A percentile compares a stretch with the other conserved stretches of the same genome.
Conservation (phyloP, 139 green algal genomes). For the Chlamydomonas sp. region DNA sequence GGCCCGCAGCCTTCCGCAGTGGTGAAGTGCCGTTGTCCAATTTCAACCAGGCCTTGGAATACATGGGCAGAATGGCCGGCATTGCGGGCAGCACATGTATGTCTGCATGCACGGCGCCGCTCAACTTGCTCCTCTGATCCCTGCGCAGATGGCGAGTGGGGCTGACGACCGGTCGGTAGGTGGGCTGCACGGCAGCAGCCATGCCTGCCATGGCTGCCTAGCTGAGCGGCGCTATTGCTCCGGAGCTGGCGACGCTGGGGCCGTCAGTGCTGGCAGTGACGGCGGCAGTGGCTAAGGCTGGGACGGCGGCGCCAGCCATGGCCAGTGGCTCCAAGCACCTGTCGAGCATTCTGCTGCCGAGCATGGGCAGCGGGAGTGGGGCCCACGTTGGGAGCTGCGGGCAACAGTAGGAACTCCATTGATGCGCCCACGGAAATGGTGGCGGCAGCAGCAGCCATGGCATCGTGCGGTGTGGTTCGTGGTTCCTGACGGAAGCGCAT, state of each 20-base stretch:
- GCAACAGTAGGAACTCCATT: not conserved
- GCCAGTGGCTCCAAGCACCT: slow-evolving; percentile 14
- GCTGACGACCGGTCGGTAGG: too few species aligned
- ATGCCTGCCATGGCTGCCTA: too few species aligned
- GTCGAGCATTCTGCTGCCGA: not conserved
- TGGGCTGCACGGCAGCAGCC: too few species aligned
- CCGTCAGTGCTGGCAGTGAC: not conserved
- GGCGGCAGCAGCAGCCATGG: not conserved
- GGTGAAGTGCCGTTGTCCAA: too few species aligned
- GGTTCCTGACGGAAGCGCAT: slow-evolving; percentile 3
- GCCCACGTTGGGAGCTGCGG: not conserved
- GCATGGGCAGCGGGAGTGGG: not conserved
- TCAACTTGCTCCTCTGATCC: too few species aligned
- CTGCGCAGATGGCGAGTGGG: too few species aligned
- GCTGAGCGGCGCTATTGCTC: not conserved
- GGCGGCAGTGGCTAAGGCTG: not conserved
- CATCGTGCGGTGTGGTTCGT: not conserved
- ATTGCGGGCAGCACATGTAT: too few species aligned
- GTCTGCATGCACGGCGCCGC: too few species aligned
- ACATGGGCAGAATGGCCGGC: too few species aligned
- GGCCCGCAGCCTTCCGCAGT: too few species aligned
- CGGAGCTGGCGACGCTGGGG: not conserved
- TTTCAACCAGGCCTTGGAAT: too few species aligned
- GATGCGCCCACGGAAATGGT: not conserved
- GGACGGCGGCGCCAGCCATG: not conserved